Conservation (phyloP, 1,284 basidiomycete genomes). For the Fomitopsis pinicola region DNA sequence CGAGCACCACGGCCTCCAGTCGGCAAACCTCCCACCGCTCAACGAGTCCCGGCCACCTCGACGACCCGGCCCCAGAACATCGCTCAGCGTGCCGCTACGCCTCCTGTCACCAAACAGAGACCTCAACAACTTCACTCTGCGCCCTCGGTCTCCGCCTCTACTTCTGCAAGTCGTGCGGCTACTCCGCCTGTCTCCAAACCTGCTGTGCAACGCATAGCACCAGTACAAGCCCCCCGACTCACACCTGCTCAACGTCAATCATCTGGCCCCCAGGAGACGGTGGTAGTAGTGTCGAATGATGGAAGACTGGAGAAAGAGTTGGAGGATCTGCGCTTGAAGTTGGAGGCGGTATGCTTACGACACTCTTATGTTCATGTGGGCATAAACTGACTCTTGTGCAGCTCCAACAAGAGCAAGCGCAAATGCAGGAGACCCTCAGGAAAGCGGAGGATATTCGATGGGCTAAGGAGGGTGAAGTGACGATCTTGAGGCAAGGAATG, state of each 20-base stretch:
- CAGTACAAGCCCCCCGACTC: not conserved
- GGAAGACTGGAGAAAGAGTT: constrained; percentile 2
- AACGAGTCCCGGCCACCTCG: not conserved
- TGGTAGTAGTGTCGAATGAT: not conserved
- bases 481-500: constrained; percentile 50
- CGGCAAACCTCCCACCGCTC: not conserved
- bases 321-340: constrained; percentile 3
- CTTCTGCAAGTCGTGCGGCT: not conserved
- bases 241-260: not conserved
- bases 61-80: not conserved
- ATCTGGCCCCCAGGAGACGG: not conserved
- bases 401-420: constrained; percentile 46
- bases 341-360: constrained; percentile 1
- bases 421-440: constrained; percentile 39
- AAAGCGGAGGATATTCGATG: constrained; percentile 44
- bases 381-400: constrained; percentile 23
- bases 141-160: not conserved
- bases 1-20: not conserved
- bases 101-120: not conserved
- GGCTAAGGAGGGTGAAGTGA: constrained; percentile 60
- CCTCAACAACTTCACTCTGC: not conserved
- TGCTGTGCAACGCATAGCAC: not conserved
- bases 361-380: not conserved
- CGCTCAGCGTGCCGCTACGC: not conserved
- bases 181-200: not conserved